These are phyloP conservation scores for Sclerotinia glacialis DNA, from an alignment of 2,329 filamentous ascomycete genomes.

Conservation along the genomic window DNA sequence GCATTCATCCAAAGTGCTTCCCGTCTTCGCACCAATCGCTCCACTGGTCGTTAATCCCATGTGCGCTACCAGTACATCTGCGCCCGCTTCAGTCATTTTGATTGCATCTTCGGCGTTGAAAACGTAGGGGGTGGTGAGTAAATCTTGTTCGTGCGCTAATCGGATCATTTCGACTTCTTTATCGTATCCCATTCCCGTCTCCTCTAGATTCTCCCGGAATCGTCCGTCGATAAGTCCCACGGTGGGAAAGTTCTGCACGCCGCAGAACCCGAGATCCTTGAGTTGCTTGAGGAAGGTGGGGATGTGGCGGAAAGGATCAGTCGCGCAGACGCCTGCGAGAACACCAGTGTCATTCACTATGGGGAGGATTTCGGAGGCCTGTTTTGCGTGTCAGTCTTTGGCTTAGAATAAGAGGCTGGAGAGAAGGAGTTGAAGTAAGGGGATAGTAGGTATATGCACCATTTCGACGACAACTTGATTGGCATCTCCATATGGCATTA, in stretches of 20 bases:
- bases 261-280: conserved; percentile 61
- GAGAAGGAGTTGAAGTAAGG: too few species aligned
- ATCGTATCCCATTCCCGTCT: conserved; percentile 68
- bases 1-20: conserved; percentile 62
- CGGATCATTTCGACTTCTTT: conserved; percentile 65
- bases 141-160: conserved; percentile 55
- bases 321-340: conserved; percentile 67
- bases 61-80: conserved; percentile 66
- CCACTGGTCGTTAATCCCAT: conserved; percentile 66
- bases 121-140: conserved; percentile 69
- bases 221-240: conserved; percentile 67
- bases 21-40: conserved; percentile 61
- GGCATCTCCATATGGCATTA: conserved; percentile 70
- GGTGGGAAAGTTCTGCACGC: conserved; percentile 72
- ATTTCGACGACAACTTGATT: conserved; percentile 69
- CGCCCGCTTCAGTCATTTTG: conserved; percentile 62
- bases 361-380: conserved; percentile 61
- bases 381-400: background rate
- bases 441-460: conserved; percentile 33
- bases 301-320: conserved; percentile 66
- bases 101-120: conserved; percentile 61
- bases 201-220: conserved; percentile 66
- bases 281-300: conserved; percentile 58
- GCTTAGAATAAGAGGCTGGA: too few species aligned
- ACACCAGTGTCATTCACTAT: conserved; percentile 63